Evolutionary conservation across 179 eudicot genomes (phyloP), one percentile per base, ranked within the genome.

Genomic region (Spinacia oleracea): DNA sequence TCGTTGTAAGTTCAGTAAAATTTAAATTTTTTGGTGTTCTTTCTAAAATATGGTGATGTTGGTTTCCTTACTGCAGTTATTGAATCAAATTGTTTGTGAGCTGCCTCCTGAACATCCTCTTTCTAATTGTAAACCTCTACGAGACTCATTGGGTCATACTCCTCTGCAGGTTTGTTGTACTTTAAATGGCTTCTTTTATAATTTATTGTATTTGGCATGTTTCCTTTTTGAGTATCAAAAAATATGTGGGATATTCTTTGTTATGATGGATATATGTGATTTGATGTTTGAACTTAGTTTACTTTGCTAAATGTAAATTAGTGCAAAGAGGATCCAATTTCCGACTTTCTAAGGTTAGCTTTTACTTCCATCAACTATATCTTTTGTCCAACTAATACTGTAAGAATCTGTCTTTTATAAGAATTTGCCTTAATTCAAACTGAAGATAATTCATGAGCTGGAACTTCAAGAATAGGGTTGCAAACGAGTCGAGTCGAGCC

Each of bases 91-190:
- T 76, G 93, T 93, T 60, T 91, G 96, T 77, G 96, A 90, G 85
- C 84, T 93, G 77, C 97, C 93, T 69, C 88, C 97, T 45, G 96
- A 90, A 75, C 97, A 93, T 80, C 97, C 92, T 72, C 87, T 90
- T 76, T 89, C 92, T 76, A 90, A 77, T 66, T 77, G 84, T 50
- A 90, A 86, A 82, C 97, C 97, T 59, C 88, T 91, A n/a, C 92
- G 94, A 48, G 97, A 93, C 80, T 91, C 97, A 35, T 90, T 93
- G 78, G 97, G 96, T 16, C 97, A 93, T 79, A 93, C 97, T 77
- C 97, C 96, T 21, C 74, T 93, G 59, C 97, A 93, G 93, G 96
- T 93, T 48, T 79, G 78, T 78, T 72, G 71, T 76, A 50, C 72
- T 65, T 51, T 8, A 32, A 8, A 29, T 42, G 55, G 10, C 27